A percentile compares a stretch with the other conserved stretches of the same genome.
These are phyloP conservation scores for Venturia nashicola DNA, from an alignment of 2,329 filamentous ascomycete genomes.

Conservation along the genomic window DNA sequence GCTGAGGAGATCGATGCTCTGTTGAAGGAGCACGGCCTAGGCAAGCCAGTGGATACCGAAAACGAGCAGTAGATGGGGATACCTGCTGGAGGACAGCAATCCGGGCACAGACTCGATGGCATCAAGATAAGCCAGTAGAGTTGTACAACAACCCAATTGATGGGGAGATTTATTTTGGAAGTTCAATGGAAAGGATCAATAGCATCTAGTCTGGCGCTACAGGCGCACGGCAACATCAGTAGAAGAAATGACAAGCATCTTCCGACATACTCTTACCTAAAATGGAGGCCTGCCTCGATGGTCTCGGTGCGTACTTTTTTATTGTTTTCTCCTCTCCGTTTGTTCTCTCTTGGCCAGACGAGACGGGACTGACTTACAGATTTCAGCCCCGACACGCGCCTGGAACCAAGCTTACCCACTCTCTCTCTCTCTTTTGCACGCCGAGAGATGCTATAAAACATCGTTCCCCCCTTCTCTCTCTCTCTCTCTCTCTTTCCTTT, in stretches of 20 bases:
- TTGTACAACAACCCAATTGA: background rate
- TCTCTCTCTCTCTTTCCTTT: no score
- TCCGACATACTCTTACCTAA: background rate
- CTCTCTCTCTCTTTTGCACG: no score
- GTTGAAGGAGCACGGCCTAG: slow-evolving; percentile 89
- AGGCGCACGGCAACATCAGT: background rate
- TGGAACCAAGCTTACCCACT: no score
- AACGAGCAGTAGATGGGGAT: slow-evolving; percentile 4
- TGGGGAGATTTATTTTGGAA: background rate
- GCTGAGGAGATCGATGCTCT: slow-evolving; percentile 92
- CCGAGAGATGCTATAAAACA: no score
- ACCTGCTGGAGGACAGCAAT: background rate
- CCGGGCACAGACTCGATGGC: background rate
- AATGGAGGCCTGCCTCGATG: no score
- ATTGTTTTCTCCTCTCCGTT: no score
- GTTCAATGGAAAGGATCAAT: background rate
- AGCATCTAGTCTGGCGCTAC: slow-evolving; percentile 2
- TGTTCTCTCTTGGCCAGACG: no score
- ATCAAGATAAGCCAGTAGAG: background rate
- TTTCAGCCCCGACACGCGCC: no score
- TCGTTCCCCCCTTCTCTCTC: no score
- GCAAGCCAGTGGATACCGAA: slow-evolving; percentile 67
- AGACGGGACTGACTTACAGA: no score
- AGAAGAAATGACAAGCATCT: background rate
- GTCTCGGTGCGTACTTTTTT: no score